A percentile compares a stretch with the other conserved stretches of the same genome.
These are phyloP conservation scores for Piloderma croceum DNA, from an alignment of 768 basidiomycete species.

Conservation along the genomic window DNA sequence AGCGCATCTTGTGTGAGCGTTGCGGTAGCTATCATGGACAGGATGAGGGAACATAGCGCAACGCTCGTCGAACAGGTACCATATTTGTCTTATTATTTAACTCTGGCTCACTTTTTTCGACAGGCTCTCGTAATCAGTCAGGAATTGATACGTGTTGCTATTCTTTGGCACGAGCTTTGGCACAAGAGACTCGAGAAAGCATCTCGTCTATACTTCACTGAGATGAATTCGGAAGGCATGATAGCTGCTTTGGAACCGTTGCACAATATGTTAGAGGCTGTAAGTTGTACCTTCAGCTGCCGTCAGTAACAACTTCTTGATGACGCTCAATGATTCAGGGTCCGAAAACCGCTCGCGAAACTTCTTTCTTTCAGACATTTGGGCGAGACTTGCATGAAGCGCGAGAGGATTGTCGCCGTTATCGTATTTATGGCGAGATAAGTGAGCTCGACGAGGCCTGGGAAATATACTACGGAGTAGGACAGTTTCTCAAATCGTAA, in stretches of 20 bases:
- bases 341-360: slow-evolving; percentile 90
- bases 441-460: slow-evolving; percentile 94
- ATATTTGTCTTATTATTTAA: neutral
- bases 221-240: slow-evolving; percentile 96
- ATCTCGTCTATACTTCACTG: slow-evolving; percentile 92
- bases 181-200: slow-evolving; percentile 98
- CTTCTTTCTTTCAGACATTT: slow-evolving; percentile 90
- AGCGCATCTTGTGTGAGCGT: slow-evolving; percentile 76
- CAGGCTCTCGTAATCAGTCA: slow-evolving; percentile 85
- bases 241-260: slow-evolving; percentile 87
- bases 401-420: slow-evolving; percentile 83
- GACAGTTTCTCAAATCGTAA: slow-evolving; percentile 18
- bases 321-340: no score
- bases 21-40: slow-evolving; percentile 82
- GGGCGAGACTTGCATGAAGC: slow-evolving; percentile 91
- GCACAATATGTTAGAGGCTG: slow-evolving; percentile 87
- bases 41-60: slow-evolving; percentile 89
- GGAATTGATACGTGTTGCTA: slow-evolving; percentile 94
- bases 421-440: slow-evolving; percentile 78
- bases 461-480: slow-evolving; percentile 95
- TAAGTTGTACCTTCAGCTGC: slow-evolving; percentile 29
- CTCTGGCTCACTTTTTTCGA: slow-evolving; percentile 5
- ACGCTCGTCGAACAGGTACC: slow-evolving; percentile 79
- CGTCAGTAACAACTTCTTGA: slow-evolving; percentile 5
- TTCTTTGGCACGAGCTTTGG: slow-evolving; percentile 99